Percentiles rank a stretch among this genome's conserved stretches.
phyloP scores from a whole-genome alignment of 1,284 basidiomycete genomes.

The Stereum hirsutum region DNA sequence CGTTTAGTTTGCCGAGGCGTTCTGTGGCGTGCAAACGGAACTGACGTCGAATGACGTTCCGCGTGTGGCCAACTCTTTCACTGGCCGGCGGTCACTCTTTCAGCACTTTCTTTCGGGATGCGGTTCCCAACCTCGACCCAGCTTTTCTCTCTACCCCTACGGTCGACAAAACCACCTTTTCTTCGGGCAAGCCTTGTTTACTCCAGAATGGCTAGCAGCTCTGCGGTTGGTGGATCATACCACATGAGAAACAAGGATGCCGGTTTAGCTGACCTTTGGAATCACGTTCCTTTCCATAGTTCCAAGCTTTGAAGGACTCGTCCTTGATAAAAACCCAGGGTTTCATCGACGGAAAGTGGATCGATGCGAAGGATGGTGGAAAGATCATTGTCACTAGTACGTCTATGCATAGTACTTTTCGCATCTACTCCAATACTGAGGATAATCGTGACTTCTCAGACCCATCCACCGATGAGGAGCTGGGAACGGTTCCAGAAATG shows the following conservation, averaged over 20 bases:
- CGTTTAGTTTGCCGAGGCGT: too few relatives aligned
- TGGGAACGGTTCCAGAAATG: slow-evolving; percentile 85
- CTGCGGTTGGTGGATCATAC: too few relatives aligned
- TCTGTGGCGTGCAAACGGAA: too few relatives aligned
- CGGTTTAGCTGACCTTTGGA: too few relatives aligned
- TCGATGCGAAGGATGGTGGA: slow-evolving; percentile 64
- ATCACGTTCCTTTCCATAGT: slow-evolving; percentile 31
- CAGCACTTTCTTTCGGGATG: not conserved
- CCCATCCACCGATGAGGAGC: slow-evolving; percentile 72
- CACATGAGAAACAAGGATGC: too few relatives aligned
- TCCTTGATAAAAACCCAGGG: slow-evolving; percentile 69
- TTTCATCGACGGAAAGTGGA: slow-evolving; percentile 77
- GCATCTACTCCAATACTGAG: not conserved
- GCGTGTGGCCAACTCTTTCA: too few relatives aligned
- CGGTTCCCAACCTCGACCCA: not conserved
- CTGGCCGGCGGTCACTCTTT: too few relatives aligned
- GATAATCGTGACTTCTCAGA: slow-evolving; percentile 35
- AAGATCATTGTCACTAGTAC: slow-evolving; percentile 71
- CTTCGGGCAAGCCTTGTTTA: not conserved
- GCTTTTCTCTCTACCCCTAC: not conserved
- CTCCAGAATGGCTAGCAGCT: slow-evolving; percentile 3
- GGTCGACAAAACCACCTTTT: not conserved
- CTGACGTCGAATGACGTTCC: too few relatives aligned
- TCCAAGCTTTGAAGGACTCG: slow-evolving; percentile 71
- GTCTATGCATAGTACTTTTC: slow-evolving; percentile 18